phyloP scores from a whole-genome alignment of 2,329 filamentous ascomycete genomes.

The Annulohypoxylon truncatum region DNA sequence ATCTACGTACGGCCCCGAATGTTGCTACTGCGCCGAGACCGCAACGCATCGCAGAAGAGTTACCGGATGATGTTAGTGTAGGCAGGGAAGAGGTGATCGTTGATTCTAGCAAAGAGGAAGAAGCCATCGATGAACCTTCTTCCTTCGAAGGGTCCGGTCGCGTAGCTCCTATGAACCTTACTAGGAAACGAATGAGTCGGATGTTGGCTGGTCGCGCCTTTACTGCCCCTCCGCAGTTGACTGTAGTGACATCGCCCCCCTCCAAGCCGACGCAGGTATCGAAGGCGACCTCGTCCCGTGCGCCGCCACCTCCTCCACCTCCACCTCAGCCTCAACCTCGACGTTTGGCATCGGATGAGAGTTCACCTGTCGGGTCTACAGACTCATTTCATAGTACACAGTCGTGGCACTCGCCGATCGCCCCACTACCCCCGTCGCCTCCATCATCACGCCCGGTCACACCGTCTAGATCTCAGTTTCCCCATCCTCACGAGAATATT shows the following conservation, averaged over 20 bases:
- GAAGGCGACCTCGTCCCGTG: constrained; percentile 33
- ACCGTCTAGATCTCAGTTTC: constrained; percentile 50
- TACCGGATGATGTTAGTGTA: not conserved
- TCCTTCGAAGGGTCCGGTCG: constrained; percentile 48
- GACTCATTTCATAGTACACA: constrained; percentile 67
- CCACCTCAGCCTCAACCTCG: constrained; percentile 35
- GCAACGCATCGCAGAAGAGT: constrained; percentile 1
- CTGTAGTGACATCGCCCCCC: constrained; percentile 56
- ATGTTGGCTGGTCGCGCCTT: constrained; percentile 52
- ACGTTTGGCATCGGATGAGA: constrained; percentile 46
- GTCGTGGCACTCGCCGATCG: constrained; percentile 62
- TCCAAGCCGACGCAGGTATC: constrained; percentile 45
- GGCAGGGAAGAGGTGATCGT: constrained; percentile 1
- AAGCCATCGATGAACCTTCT: constrained; percentile 36
- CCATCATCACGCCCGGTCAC: constrained; percentile 56
- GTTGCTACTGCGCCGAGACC: not conserved
- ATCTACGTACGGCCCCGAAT: not conserved
- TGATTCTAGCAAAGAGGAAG: constrained; percentile 8
- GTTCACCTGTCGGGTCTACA: constrained; percentile 60
- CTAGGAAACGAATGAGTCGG: constrained; percentile 47
- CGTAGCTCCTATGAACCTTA: constrained; percentile 45
- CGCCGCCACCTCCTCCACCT: constrained; percentile 29
- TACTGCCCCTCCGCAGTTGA: constrained; percentile 56
- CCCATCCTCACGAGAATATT: constrained; percentile 56
- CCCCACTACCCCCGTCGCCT: constrained; percentile 59